A percentile compares a stretch with the other conserved stretches of the same genome.
phyloP scores from a whole-genome alignment of 495 filamentous ascomycete species.

The Aspergillus diversus region DNA sequence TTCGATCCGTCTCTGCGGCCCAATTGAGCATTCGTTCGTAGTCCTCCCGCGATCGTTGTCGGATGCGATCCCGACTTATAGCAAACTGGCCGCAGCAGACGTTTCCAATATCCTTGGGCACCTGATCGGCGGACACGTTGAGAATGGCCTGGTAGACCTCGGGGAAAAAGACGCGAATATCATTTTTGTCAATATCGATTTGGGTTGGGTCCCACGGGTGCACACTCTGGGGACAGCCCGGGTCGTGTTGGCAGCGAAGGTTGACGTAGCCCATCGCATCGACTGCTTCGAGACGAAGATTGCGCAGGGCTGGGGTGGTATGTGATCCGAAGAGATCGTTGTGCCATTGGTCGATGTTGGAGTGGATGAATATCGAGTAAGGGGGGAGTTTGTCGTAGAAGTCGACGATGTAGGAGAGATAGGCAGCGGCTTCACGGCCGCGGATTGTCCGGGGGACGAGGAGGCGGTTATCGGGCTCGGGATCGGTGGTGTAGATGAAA shows the following conservation, averaged over 20 bases:
- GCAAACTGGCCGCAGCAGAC: constrained; percentile 57
- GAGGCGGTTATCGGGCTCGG: constrained; percentile 32
- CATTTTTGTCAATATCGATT: constrained; percentile 39
- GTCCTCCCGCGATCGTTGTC: constrained; percentile 40
- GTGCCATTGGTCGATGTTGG: constrained; percentile 46
- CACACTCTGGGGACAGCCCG: constrained; percentile 41
- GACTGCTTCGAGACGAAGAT: constrained; percentile 40
- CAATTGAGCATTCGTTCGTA: constrained; percentile 50
- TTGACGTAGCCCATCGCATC: constrained; percentile 46
- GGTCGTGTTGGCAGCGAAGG: constrained; percentile 44
- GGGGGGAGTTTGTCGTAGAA: constrained; percentile 41
- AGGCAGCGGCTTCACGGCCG: constrained; percentile 46
- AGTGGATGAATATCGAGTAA: constrained; percentile 47
- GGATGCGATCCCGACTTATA: constrained; percentile 46
- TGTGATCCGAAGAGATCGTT: constrained; percentile 45
- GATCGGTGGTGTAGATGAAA: constrained; percentile 43
- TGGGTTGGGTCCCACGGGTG: constrained; percentile 35
- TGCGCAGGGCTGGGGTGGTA: constrained; percentile 33
- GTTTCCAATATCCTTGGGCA: constrained; percentile 45
- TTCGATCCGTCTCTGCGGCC: constrained; percentile 38
- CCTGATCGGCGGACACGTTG: constrained; percentile 28
- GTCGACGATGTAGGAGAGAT: constrained; percentile 45
- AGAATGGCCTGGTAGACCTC: constrained; percentile 41
- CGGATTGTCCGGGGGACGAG: constrained; percentile 36
- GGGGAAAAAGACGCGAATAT: constrained; percentile 41